These are phyloP conservation scores for Meira nashicola DNA, from an alignment of 1,284 basidiomycete genomes.

Conservation along the genomic window DNA sequence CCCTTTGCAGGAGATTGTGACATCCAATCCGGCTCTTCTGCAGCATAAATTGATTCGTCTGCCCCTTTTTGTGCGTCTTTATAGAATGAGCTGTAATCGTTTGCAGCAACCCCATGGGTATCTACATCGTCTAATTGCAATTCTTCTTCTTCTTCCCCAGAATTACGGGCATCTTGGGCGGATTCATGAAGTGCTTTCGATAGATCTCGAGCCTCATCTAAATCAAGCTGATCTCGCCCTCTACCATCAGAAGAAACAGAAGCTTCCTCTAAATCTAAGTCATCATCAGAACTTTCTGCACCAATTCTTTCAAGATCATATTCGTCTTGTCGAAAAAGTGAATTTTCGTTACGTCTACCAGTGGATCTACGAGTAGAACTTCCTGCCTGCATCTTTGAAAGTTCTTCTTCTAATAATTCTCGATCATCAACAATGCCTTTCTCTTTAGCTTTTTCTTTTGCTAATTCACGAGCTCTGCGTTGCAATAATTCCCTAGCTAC, in stretches of 20 bases:
- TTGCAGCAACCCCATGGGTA: slow-evolving; percentile 3
- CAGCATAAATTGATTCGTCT: neutral
- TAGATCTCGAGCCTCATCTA: slow-evolving; percentile 1
- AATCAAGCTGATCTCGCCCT: neutral
- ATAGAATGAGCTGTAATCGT: slow-evolving; percentile 8
- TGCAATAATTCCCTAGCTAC: slow-evolving; percentile 26
- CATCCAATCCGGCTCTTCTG: neutral
- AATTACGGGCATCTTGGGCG: slow-evolving; percentile 13
- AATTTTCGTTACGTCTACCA: neutral
- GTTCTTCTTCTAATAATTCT: slow-evolving; percentile 20
- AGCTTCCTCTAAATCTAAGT: slow-evolving; percentile 7
- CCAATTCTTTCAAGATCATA: slow-evolving; percentile 16
- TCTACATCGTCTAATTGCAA: slow-evolving; percentile 8
- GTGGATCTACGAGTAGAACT: neutral
- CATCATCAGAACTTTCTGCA: slow-evolving; percentile 22
- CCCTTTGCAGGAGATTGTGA: neutral
- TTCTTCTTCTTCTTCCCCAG: slow-evolving; percentile 24
- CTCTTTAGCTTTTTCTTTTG: slow-evolving; percentile 31
- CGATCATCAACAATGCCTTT: slow-evolving; percentile 29
- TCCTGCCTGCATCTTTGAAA: slow-evolving; percentile 4
- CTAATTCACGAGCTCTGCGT: slow-evolving; percentile 34
- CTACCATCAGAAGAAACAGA: neutral
- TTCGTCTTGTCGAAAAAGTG: neutral
- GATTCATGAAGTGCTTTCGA: neutral
- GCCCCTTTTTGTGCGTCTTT: neutral